phyloP scores from a whole-genome alignment of 2,329 filamentous ascomycete genomes.

The Pseudogymnoascus sp. region DNA sequence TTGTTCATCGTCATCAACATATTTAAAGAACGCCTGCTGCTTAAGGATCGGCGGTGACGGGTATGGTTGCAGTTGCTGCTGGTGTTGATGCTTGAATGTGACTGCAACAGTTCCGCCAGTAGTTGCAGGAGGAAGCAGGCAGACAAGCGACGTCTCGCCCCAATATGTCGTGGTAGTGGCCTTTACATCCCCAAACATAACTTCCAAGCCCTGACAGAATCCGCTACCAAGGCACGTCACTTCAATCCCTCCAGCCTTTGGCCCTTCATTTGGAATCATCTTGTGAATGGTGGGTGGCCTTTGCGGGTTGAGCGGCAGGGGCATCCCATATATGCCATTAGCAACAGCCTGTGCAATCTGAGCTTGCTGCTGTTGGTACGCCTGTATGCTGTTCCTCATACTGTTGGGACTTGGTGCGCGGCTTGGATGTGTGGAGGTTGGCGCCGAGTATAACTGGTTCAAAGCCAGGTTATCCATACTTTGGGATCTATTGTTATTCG shows the following conservation, averaged over 20 bases:
- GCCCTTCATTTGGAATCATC: constrained; percentile 73
- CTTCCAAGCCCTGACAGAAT: constrained; percentile 70
- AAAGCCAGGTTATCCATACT: constrained; percentile 58
- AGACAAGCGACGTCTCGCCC: constrained; percentile 54
- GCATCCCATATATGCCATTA: constrained; percentile 41
- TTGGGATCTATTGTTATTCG: constrained; percentile 47
- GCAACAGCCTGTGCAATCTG: constrained; percentile 41
- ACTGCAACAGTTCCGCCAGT: constrained; percentile 51
- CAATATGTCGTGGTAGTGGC: constrained; percentile 56
- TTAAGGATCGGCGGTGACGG: constrained; percentile 37
- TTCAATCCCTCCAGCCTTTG: constrained; percentile 75
- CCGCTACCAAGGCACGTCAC: constrained; percentile 75
- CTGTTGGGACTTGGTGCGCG: constrained; percentile 65
- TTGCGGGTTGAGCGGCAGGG: constrained; percentile 41
- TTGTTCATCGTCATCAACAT: constrained; percentile 62
- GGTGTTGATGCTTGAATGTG: constrained; percentile 45
- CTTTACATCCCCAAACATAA: constrained; percentile 69
- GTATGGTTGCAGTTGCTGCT: constrained; percentile 35
- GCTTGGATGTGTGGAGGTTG: constrained; percentile 64
- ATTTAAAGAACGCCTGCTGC: constrained; percentile 56
- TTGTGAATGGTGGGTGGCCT: constrained; percentile 64
- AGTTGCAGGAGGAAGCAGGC: constrained; percentile 50
- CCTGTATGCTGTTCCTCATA: constrained; percentile 38
- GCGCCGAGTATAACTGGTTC: constrained; percentile 61
- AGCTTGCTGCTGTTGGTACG: constrained; percentile 32